Evolutionary conservation across 2,329 filamentous ascomycete species (phyloP), one percentile per base, ranked within the genome.

Genomic region (Colletotrichum sp.): DNA sequence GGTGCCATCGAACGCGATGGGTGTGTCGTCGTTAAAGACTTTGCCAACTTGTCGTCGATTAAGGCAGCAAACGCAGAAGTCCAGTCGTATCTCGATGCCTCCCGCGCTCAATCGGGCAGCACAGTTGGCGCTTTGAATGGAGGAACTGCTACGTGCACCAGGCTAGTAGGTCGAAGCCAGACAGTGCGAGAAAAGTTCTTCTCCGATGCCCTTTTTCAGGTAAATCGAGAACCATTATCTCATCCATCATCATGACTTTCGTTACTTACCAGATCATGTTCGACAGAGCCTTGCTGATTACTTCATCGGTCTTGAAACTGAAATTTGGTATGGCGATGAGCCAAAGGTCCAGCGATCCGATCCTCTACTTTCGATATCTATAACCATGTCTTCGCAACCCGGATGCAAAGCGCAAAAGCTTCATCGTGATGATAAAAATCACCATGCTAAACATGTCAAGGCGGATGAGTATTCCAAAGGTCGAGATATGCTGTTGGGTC

Each of bases 401-500:
- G 81, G 82, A 4, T 82, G 81, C 4, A 72, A 78, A 6, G 79
- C 83, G 2, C 83, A 85, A 71, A 78, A 79, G 10, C 79, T 85
- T 8, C 84, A 85, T 68, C 82, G 84, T 7, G 83, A 85, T 71
- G 84, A 86, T 75, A 85, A 85, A 74, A 85, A 84, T 70, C 84
- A 85, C 67, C 84, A 85, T 68, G 82, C 81, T 8, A 79, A 82
- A 6, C 84, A 86, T 74, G 24, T 65, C 6, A 61, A 77, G 16
- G 73, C 80, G 0, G 63, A 75, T 2, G 64, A 68, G 3, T 84
- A 85, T 66, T 48, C 68, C 13, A 78, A 78, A 6, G 80, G 81
- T 21, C 83, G 83, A 7, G 84, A 85, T 64, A 80, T 85, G 78
- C 79, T 2, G 70, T 85, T 3, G 82, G 83, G 8, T 77, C 85